Conservation (phyloP, 352 stramenopile genomes). For the Pythium brassicae region DNA sequence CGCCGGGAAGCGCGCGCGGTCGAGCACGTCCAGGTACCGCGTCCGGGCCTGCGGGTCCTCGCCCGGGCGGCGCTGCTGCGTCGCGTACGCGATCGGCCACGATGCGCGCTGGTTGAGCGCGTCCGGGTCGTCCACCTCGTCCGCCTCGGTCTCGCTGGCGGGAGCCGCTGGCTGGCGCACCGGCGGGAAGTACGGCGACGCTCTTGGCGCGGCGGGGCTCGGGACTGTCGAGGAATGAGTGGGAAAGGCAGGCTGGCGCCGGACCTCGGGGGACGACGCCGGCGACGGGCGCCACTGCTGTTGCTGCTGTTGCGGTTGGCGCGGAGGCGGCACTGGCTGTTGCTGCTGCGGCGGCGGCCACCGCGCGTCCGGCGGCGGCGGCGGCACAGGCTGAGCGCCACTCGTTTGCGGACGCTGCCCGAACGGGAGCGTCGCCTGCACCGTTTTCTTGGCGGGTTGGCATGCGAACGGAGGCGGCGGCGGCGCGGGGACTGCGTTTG, state of each 20-base stretch:
- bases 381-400: conserved; percentile 9
- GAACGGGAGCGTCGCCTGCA: conserved; percentile 69
- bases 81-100: conserved; percentile 13
- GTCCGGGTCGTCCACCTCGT: conserved; percentile 6
- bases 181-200: not conserved
- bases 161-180: not conserved
- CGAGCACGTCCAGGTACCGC: conserved; percentile 49
- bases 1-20: conserved; percentile 28
- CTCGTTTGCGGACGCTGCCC: conserved; percentile 8
- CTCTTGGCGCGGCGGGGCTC: not conserved
- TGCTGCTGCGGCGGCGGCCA: conserved; percentile 1
- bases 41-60: conserved; percentile 55
- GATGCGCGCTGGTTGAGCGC: not conserved
- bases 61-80: conserved; percentile 22
- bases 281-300: not conserved
- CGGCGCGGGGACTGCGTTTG: no score
- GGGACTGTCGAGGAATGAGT: no score
- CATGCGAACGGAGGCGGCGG: no score
- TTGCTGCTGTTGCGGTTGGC: not conserved
- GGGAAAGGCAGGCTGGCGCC: not conserved
- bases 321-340: not conserved
- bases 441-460: conserved; percentile 27
- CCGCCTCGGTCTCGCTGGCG: not conserved
- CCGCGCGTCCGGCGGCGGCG: not conserved
- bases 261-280: not conserved